phyloP scores from a whole-genome alignment of 495 filamentous ascomycete species.

The Penicillium turbatum region DNA sequence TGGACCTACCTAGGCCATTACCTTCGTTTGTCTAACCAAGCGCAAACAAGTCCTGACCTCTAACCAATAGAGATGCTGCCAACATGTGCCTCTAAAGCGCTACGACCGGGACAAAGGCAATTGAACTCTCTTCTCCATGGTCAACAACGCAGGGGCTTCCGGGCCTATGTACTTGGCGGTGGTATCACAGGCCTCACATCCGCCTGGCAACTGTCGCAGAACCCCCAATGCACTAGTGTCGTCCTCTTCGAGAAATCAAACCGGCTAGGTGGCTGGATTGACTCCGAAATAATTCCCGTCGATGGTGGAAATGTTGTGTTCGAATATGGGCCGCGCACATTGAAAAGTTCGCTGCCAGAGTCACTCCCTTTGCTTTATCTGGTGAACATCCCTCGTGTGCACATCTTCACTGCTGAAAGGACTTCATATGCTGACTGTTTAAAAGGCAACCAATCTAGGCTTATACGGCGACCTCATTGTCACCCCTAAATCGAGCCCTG shows the following conservation, averaged over 20 bases:
- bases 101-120: slow-evolving; percentile 19
- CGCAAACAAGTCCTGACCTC: neutral
- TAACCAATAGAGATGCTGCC: slow-evolving; percentile 29
- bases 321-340: slow-evolving; percentile 79
- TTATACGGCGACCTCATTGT: slow-evolving; percentile 60
- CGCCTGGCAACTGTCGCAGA: slow-evolving; percentile 66
- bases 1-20: slow-evolving; percentile 1
- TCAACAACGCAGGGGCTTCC: slow-evolving; percentile 24
- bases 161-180: slow-evolving; percentile 73
- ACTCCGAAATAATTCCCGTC: slow-evolving; percentile 61
- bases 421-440: neutral
- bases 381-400: slow-evolving; percentile 37
- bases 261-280: slow-evolving; percentile 79
- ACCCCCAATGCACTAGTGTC: slow-evolving; percentile 56
- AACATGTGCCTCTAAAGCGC: slow-evolving; percentile 22
- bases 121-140: slow-evolving; percentile 16
- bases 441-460: slow-evolving; percentile 59
- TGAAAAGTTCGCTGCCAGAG: slow-evolving; percentile 51
- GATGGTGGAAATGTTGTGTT: slow-evolving; percentile 61
- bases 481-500: slow-evolving; percentile 44
- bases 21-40: slow-evolving; percentile 4
- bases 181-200: slow-evolving; percentile 86
- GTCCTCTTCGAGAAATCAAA: slow-evolving; percentile 72
- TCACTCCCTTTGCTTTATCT: slow-evolving; percentile 51
- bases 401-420: neutral